A percentile compares a stretch with the other conserved stretches of the same genome.
phyloP scores from a whole-genome alignment of 2,329 filamentous ascomycete genomes.

The Teratosphaeria gauchensis region DNA sequence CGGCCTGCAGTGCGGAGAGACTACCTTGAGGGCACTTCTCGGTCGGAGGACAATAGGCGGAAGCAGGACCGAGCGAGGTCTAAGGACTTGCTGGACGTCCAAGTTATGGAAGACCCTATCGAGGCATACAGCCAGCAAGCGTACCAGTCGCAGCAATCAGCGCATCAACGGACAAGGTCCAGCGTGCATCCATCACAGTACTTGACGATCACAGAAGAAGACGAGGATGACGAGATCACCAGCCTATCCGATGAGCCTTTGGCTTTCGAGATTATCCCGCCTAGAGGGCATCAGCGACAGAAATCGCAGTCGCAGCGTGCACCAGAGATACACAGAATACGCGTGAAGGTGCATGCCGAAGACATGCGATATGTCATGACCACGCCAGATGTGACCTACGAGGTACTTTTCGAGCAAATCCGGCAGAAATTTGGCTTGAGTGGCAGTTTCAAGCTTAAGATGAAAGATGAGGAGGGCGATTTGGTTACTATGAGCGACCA shows the following conservation, averaged over 20 bases:
- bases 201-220: conserved; percentile 70
- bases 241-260: conserved; percentile 26
- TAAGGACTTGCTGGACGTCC: conserved; percentile 57
- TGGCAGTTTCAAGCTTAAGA: conserved; percentile 76
- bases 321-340: conserved; percentile 63
- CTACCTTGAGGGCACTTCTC: conserved; percentile 20
- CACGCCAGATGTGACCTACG: conserved; percentile 59
- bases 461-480: conserved; percentile 78
- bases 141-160: conserved; percentile 7
- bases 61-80: conserved; percentile 47
- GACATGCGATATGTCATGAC: conserved; percentile 94
- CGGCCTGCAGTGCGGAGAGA: conserved; percentile 29
- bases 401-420: conserved; percentile 68
- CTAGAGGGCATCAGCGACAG: conserved; percentile 28
- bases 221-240: conserved; percentile 57
- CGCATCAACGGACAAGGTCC: conserved; percentile 22
- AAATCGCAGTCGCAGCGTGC: conserved; percentile 41
- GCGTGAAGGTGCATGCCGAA: conserved; percentile 83
- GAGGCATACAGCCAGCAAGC: conserved; percentile 22
- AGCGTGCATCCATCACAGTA: conserved; percentile 34
- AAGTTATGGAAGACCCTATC: conserved; percentile 34
- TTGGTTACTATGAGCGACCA: conserved; percentile 97
- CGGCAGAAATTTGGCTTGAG: conserved; percentile 73
- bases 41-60: conserved; percentile 21
- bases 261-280: conserved; percentile 51